Percentiles rank a stretch among this genome's conserved stretches.
phyloP scores from a whole-genome alignment of 202 grass and related monocot genomes.

The Panicum hallii region DNA sequence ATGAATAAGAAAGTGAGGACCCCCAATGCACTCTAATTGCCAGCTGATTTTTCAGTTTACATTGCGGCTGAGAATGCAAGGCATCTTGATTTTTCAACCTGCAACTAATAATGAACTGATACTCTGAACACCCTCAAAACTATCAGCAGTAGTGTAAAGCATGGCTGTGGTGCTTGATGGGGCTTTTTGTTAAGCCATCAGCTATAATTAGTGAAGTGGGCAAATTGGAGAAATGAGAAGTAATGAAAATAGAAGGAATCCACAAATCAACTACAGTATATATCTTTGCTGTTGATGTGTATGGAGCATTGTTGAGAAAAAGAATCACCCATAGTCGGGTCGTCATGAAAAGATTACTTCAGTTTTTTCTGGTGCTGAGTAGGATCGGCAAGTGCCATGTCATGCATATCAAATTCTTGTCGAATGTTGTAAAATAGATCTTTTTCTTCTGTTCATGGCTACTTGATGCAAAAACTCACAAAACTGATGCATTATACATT shows the following conservation, averaged over 20 bases:
- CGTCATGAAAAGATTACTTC: too few relatives aligned
- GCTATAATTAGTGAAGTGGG: not conserved
- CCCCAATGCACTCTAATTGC: too few relatives aligned
- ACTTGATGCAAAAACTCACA: not conserved
- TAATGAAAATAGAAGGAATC: not conserved
- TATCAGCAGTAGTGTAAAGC: not conserved
- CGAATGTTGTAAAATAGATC: not conserved
- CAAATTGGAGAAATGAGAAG: not conserved
- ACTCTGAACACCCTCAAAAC: not conserved
- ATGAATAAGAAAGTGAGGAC: not conserved
- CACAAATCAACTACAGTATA: not conserved
- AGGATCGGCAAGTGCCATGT: not conserved
- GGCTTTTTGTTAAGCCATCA: too few relatives aligned
- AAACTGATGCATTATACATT: not conserved
- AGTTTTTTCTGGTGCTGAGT: not conserved
- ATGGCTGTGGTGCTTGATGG: not conserved
- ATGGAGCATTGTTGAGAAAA: not conserved
- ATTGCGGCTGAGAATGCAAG: not conserved
- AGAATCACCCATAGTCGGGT: not conserved
- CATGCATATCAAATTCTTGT: not conserved
- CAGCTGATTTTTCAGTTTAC: too few relatives aligned
- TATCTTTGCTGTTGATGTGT: not conserved
- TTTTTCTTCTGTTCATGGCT: not conserved
- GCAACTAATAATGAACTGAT: not conserved
- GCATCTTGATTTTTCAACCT: not conserved